phyloP scores from a whole-genome alignment of 2,329 filamentous ascomycete genomes.

The Didymella pinodella region DNA sequence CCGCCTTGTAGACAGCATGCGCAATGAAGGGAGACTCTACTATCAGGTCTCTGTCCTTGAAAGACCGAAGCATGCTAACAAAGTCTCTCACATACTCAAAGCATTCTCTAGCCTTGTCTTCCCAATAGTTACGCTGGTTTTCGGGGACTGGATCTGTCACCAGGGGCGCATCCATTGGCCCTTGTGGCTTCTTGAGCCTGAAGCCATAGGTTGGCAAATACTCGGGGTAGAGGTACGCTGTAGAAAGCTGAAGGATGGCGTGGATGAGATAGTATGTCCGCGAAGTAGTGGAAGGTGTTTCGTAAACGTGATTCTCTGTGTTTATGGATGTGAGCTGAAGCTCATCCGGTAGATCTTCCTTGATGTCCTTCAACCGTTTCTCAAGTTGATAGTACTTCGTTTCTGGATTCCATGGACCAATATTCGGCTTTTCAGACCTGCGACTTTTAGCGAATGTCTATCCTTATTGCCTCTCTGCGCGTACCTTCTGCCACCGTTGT shows the following conservation, averaged over 20 bases:
- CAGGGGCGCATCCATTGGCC: constrained; percentile 66
- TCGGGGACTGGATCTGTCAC: constrained; percentile 57
- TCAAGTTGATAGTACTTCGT: constrained; percentile 65
- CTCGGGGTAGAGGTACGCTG: constrained; percentile 73
- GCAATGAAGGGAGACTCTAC: constrained; percentile 73
- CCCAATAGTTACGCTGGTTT: constrained; percentile 62
- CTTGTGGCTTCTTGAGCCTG: constrained; percentile 60
- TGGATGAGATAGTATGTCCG: constrained; percentile 73
- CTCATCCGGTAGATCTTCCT: constrained; percentile 62
- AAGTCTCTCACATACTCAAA: constrained; percentile 71
- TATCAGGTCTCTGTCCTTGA: constrained; percentile 66
- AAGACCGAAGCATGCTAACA: constrained; percentile 69
- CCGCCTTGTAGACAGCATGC: constrained; percentile 72
- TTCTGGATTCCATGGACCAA: constrained; percentile 67
- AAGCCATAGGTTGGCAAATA: constrained; percentile 71
- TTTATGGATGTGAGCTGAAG: constrained; percentile 68
- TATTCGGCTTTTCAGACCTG: constrained; percentile 50
- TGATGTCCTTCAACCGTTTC: constrained; percentile 62
- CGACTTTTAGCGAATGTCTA: neutral
- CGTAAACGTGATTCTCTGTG: constrained; percentile 70
- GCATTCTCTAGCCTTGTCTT: constrained; percentile 66
- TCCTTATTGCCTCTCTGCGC: constrained; percentile 16
- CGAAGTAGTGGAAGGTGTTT: constrained; percentile 59
- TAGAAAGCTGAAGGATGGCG: constrained; percentile 69
- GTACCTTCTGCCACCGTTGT: constrained; percentile 63